Base-by-base conservation (phyloP, 805 yeast species). In the Phaffomyces antillensis region DNA sequence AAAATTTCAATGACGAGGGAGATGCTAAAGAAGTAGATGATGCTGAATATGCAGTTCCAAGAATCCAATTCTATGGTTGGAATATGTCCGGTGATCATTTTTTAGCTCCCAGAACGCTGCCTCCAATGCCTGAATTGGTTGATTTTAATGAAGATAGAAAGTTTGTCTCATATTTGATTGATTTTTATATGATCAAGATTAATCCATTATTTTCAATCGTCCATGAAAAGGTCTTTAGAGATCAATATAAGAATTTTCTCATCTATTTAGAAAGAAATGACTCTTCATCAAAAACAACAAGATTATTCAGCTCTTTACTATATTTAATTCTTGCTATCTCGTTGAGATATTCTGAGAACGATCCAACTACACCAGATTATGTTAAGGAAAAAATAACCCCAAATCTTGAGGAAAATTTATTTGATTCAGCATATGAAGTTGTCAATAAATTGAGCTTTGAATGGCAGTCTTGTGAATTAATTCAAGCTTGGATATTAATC, bases 31-130 rank as follows among this genome's bases (percentile, higher is more conserved):
- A 28, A 28, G 15, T 15, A 10, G 51, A 63, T 9, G 60, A 60
- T 7, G 65, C 63, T 45, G 60, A 62, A 39, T 16, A 41, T 7
- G 51, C 58, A 12, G 48, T 73, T n/a, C 84, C 84, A 5, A 59
- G 84, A 39, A 64, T 70, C n/a, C 83, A 80, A 54, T 73, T 70
- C 41, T 80, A 76, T 52, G 84, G 83, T 15, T 80, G 85, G 84
- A 80, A 80, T 55, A 63, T 79, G 75, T 65, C 73, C n/a, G 85
- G 85, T 1, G 70, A 70, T 26, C 73, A 72, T 52, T 80, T 76
- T 53, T 49, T 77, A 17, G 49, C 47, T 34, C 75, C 74, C 18
- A 42, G 54, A 15, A 60, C 55, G 3, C 44, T 57, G 12, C 70
- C 73, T 1, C 60, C 56, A 3, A 47, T 62, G 15, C 34, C 31